Percentiles rank a stretch among this genome's conserved stretches.
phyloP scores from a whole-genome alignment of 768 basidiomycete species.

The Podaxis mareebaensis region DNA sequence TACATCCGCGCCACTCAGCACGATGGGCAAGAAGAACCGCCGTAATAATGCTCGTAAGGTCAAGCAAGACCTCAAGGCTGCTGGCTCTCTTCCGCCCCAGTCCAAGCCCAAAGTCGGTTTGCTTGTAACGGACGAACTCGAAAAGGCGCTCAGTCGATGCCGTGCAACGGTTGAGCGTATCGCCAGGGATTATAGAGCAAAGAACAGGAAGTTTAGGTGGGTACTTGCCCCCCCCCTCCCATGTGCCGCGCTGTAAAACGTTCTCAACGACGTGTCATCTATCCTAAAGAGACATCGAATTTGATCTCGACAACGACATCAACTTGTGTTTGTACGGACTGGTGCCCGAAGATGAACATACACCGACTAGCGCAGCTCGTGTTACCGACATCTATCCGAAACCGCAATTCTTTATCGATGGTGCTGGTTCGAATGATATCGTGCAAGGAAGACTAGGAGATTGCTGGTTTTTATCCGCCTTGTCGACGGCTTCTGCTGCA shows the following conservation, averaged over 20 bases:
- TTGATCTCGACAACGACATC: constrained; percentile 57
- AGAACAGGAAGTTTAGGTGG: constrained; percentile 53
- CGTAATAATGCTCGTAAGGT: not conserved
- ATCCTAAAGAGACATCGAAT: constrained; percentile 48
- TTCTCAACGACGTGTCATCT: constrained; percentile 37
- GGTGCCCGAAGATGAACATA: not conserved
- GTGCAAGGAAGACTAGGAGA: constrained; percentile 52
- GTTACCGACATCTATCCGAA: constrained; percentile 54
- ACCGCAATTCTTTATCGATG: constrained; percentile 51
- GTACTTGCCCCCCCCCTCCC: not conserved
- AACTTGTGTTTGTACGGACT: constrained; percentile 42
- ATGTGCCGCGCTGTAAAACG: constrained; percentile 25
- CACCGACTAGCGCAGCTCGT: constrained; percentile 15
- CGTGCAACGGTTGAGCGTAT: constrained; percentile 47
- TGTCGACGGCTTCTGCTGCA: constrained; percentile 49
- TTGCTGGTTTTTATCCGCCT: constrained; percentile 57
- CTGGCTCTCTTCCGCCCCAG: not conserved
- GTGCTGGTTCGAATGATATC: constrained; percentile 47
- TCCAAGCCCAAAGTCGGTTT: constrained; percentile 34
- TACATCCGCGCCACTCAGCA: not conserved
- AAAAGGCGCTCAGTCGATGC: constrained; percentile 45
- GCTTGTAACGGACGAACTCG: constrained; percentile 49
- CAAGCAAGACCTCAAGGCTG: not conserved
- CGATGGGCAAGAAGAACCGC: not conserved
- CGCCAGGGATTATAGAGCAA: constrained; percentile 42